Base-by-base conservation (phyloP, 176 grass and related monocot species). In the Oryza rufipogon region DNA sequence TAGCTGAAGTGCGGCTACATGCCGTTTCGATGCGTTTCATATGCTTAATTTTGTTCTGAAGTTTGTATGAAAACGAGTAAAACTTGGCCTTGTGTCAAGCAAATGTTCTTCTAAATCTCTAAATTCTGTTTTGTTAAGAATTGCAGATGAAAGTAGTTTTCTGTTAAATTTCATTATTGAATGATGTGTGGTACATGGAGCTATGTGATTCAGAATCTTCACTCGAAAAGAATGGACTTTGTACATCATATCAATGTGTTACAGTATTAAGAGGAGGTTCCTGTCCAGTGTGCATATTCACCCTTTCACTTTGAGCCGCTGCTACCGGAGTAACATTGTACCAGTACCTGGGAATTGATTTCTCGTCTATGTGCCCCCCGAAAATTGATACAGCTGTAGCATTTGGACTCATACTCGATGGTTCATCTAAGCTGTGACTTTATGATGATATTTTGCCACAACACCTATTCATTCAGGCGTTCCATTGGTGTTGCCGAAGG, bases 181-280 rank as follows among this genome's bases (percentile, higher is more conserved):
- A 86, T 79, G 74, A 66, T 86, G 73, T 78, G 56, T 89, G 58
- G 2, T 86, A 83, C 68, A 90, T 14, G 20, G 38, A 12, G 20
- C 47, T 69, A 48, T 69, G 64, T 20, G 12, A 47, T 69, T 87
- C 25, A 68, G 44, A 74, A 25, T 0, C 23, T 42, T 69, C 71
- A 60, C 11, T 19, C 68, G 0, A 28, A 47, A 48, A 61, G 0
- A 86, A 83, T 30, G 1, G 38, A 68, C 7, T 86, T 19, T 86
- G 8, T 69, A 83, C 63, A 79, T 69, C 61, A 52, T 49, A 44
- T 70, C 64, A 56, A 19, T 82, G 22, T 48, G 45, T 47, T 78
- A 77, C 73, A 89, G 42, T 44, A 1, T 44, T 7, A 44, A 10
- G 22, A 77, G 39, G 39, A 77, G 66, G 7, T 66, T 77, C 66